phyloP scores from a whole-genome alignment of 495 filamentous ascomycete genomes.

The Amniculicola lignicola region DNA sequence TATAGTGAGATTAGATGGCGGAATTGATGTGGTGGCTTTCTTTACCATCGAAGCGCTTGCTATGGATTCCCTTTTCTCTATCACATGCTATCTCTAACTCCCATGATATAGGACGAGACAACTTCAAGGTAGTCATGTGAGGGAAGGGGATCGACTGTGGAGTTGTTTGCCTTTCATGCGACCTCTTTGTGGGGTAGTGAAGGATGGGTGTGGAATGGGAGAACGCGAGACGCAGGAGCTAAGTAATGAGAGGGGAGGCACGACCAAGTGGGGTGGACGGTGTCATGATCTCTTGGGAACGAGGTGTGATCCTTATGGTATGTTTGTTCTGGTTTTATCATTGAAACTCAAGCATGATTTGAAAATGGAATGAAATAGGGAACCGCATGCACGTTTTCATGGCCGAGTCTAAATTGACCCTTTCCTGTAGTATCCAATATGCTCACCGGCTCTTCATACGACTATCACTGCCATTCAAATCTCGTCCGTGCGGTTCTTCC shows the following conservation, averaged over 20 bases:
- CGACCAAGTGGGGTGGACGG: slow-evolving; percentile 48
- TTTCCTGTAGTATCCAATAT: slow-evolving; percentile 57
- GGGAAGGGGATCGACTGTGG: slow-evolving; percentile 69
- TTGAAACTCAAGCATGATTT: no score
- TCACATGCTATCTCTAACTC: no score
- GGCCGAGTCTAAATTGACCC: no score
- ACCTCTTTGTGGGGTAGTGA: slow-evolving; percentile 68
- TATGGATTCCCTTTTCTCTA: no score
- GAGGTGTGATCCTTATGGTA: slow-evolving; percentile 67
- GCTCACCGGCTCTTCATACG: slow-evolving; percentile 65
- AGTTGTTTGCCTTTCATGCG: slow-evolving; percentile 71
- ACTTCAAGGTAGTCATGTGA: slow-evolving; percentile 70
- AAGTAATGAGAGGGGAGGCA: slow-evolving; percentile 13
- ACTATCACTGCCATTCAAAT: slow-evolving; percentile 81
- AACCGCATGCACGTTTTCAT: no score
- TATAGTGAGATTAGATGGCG: no score
- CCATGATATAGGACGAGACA: slow-evolving; percentile 79
- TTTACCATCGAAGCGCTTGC: no score
- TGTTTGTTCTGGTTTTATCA: no score
- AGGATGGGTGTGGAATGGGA: slow-evolving; percentile 57
- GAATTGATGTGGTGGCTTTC: no score
- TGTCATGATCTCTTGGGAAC: slow-evolving; percentile 76
- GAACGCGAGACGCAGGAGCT: slow-evolving; percentile 48
- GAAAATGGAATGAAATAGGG: neutral
- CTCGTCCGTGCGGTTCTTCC: slow-evolving; percentile 67